Conservation (phyloP, 768 basidiomycete genomes). For the Fomitopsis pulvina region DNA sequence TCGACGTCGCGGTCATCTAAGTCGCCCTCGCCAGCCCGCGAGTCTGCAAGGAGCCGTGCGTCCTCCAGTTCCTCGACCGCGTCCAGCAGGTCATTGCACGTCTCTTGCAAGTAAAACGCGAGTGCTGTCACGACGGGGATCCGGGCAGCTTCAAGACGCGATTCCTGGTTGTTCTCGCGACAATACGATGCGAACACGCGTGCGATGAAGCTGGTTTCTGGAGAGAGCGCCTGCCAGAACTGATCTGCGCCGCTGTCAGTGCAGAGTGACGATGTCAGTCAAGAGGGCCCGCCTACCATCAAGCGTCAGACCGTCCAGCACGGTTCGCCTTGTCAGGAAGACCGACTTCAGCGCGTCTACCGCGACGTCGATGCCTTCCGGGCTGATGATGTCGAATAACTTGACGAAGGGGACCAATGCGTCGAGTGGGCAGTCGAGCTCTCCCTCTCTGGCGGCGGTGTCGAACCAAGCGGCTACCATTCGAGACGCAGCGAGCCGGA, state of each 20-base stretch:
- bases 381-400: conserved; percentile 17
- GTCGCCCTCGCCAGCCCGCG: too few species aligned
- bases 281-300: conserved; percentile 24
- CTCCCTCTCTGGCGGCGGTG: conserved; percentile 24
- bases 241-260: conserved; percentile 24
- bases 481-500: conserved; percentile 35
- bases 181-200: conserved; percentile 40
- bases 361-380: conserved; percentile 20
- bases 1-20: conserved; percentile 11
- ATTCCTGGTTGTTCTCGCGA: too few species aligned
- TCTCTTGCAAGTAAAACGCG: conserved; percentile 32
- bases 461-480: conserved; percentile 41
- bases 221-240: conserved; percentile 36
- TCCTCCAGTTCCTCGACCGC: conserved; percentile 25
- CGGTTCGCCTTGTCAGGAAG: conserved; percentile 33
- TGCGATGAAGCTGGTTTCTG: conserved; percentile 38
- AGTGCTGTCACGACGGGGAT: conserved; percentile 45
- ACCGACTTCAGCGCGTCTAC: conserved; percentile 38
- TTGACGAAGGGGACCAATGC: conserved; percentile 25
- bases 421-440: conserved; percentile 6
- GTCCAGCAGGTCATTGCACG: conserved; percentile 36
- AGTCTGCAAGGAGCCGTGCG: conserved; percentile 8
- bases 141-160: too few species aligned
- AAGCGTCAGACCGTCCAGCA: conserved; percentile 32
- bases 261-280: background rate